Evolutionary conservation across 768 basidiomycete genomes (phyloP).

Genomic region (Suillus spraguei): DNA sequence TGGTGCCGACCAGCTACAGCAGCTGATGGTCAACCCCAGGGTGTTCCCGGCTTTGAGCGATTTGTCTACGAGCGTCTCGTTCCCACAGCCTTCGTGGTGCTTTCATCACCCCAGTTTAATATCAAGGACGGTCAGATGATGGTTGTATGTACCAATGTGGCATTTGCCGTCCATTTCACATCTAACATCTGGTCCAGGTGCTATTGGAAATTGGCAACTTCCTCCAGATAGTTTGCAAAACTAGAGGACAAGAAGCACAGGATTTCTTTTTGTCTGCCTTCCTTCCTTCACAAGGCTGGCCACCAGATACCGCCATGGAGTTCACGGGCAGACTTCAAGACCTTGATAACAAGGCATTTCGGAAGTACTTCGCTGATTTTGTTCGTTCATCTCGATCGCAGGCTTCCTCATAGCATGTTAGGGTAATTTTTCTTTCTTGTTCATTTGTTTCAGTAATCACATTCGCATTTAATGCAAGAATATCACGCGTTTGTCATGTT

Average conservation of each 20-base stretch:
- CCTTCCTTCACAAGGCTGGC: conserved; percentile 90
- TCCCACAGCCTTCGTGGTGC: conserved; percentile 80
- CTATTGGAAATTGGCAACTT: conserved; percentile 88
- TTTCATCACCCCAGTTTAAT: conserved; percentile 80
- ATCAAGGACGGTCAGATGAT: conserved; percentile 86
- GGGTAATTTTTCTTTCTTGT: conserved; percentile 8
- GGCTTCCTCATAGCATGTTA: conserved; percentile 46
- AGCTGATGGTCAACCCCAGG: conserved; percentile 34
- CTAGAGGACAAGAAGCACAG: conserved; percentile 80
- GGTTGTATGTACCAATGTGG: conserved; percentile 47
- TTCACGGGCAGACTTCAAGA: conserved; percentile 77
- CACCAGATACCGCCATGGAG: conserved; percentile 72
- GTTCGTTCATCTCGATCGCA: conserved; percentile 69
- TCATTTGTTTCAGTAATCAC: conserved; percentile 1
- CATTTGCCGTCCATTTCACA: background rate
- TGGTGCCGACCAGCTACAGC: conserved; percentile 63
- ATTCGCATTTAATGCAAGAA: background rate
- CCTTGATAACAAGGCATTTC: conserved; percentile 73
- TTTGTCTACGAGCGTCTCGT: conserved; percentile 89
- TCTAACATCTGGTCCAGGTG: conserved; percentile 50
- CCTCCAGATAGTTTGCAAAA: conserved; percentile 75
- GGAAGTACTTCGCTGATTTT: conserved; percentile 87
- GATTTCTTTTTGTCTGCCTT: conserved; percentile 78
- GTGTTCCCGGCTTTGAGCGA: conserved; percentile 87
- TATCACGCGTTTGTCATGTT: background rate